A percentile compares a stretch with the other conserved stretches of the same genome.
Evolutionary conservation across 2,329 filamentous ascomycete genomes (phyloP).

Genomic region (Nothophaeocryptopus gaeumannii): DNA sequence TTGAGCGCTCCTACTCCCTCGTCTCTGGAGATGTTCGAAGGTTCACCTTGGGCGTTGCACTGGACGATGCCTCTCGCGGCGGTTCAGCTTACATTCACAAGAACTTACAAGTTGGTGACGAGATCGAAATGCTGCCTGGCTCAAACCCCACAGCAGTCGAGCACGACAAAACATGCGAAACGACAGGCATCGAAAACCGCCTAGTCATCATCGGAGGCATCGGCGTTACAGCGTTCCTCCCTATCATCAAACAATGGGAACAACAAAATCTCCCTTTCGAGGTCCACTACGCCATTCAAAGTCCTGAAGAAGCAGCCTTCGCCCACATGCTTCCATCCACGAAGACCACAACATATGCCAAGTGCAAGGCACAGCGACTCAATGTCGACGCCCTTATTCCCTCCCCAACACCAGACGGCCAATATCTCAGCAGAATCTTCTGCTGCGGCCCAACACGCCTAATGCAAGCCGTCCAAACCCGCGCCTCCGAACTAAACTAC

Average conservation of each 20-base stretch:
- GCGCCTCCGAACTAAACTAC: slow-evolving; percentile 45
- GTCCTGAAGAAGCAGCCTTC: slow-evolving; percentile 55
- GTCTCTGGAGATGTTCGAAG: slow-evolving; percentile 50
- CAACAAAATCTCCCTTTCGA: slow-evolving; percentile 41
- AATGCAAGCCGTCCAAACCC: slow-evolving; percentile 50
- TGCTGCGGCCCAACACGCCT: slow-evolving; percentile 59
- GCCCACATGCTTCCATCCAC: slow-evolving; percentile 30
- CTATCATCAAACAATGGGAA: slow-evolving; percentile 43
- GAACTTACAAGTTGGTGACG: slow-evolving; percentile 46
- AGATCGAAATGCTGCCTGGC: slow-evolving; percentile 43
- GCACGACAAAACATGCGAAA: slow-evolving; percentile 3
- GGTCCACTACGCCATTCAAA: slow-evolving; percentile 60
- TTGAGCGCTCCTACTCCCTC: slow-evolving; percentile 58
- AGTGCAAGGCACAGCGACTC: slow-evolving; percentile 51
- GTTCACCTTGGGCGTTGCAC: slow-evolving; percentile 59
- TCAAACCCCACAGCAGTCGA: slow-evolving; percentile 19
- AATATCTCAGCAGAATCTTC: slow-evolving; percentile 59
- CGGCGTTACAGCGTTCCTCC: slow-evolving; percentile 64
- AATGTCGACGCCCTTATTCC: slow-evolving; percentile 50
- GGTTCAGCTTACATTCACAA: slow-evolving; percentile 60
- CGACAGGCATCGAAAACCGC: slow-evolving; percentile 51
- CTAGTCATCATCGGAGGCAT: slow-evolving; percentile 64
- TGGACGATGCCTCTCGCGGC: slow-evolving; percentile 56
- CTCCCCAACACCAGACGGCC: slow-evolving; percentile 29
- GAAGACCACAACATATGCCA: slow-evolving; percentile 54